Conservation (phyloP, 169 alveolate genomes). For the Eimeria maxima region DNA sequence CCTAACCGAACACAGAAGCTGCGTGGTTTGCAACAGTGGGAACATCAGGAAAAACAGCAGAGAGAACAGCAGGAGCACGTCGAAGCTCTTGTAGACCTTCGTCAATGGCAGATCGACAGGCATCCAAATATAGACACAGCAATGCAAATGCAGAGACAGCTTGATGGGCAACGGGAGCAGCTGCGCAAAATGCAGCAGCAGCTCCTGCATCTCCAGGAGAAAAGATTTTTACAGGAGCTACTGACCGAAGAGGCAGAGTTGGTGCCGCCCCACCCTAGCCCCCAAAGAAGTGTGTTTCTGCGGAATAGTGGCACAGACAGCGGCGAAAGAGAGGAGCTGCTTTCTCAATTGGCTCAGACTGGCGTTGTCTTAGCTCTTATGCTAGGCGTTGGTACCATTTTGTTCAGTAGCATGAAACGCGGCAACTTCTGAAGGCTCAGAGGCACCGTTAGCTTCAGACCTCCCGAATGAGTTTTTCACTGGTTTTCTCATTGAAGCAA, state of each 20-base stretch:
- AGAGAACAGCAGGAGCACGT: constrained; percentile 63
- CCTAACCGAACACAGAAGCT: constrained; percentile 52
- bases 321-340: constrained; percentile 56
- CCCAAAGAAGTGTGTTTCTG: constrained; percentile 3
- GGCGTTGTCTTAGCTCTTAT: constrained; percentile 55
- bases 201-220: constrained; percentile 51
- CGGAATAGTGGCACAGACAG: neutral
- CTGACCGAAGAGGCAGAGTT: constrained; percentile 17
- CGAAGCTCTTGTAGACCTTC: constrained; percentile 54
- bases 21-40: constrained; percentile 66
- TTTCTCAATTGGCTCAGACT: constrained; percentile 42
- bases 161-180: constrained; percentile 48
- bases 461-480: neutral
- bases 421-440: constrained; percentile 1
- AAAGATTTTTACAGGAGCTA: constrained; percentile 35
- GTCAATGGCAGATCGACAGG: constrained; percentile 23
- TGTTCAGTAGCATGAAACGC: constrained; percentile 34
- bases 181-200: constrained; percentile 62
- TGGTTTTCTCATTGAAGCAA: neutral
- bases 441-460: neutral
- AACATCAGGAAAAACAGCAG: constrained; percentile 4
- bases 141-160: constrained; percentile 49
- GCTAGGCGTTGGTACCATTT: constrained; percentile 36
- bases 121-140: neutral
- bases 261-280: neutral